Base-by-base conservation (phyloP, 495 filamentous ascomycete species). In the Bombardia bombarda region DNA sequence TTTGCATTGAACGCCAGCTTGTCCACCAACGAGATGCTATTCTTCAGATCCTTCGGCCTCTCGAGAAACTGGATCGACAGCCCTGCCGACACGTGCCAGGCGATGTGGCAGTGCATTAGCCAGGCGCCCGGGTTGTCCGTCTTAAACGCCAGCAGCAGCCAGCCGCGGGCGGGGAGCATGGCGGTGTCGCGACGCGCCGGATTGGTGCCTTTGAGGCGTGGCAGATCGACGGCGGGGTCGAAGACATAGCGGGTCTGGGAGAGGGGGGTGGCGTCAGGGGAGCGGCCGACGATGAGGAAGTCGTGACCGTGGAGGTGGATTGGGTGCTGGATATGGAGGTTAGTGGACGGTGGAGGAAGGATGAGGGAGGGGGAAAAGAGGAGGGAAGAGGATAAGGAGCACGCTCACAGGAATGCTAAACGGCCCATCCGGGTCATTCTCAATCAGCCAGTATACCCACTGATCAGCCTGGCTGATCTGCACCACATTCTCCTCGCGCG, bases 141-240 rank as follows among this genome's bases (percentile, higher is more conserved):
- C 51, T 72, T 60, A 56, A 77, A 79, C 4, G 69, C 72, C 10
- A 81, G 63, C 7, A 78, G 56, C 34, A 74, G 46, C 60, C 72
- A 66, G 13, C 70, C 73, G 5, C 30, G 24, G 7, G 56, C 46
- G 2, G 57, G 53, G 1, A 83, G 55, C 53, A 81, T 67, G 6
- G 76, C 68, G 1, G 75, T 74, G 58, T 87, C 82, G 7, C 83
- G 68, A 1, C 82, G 68, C 1, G 69, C 66, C 2, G 82, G 79
- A 55, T 73, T 81, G n/a, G 40, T 32, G 28, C 64, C 53, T 18
- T 68, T 67, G 21, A 76, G 51, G 1, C 33, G 32, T 43, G 12
- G 2, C 1, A 43, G 24, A 45, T 67, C 51, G 14, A 45, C 31
- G 18, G 48, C 32, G 21, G 53, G 32, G 45, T 47, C 61, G 58